Evolutionary conservation across 2,329 filamentous ascomycete genomes (phyloP).

Genomic region (Didymella sp.): DNA sequence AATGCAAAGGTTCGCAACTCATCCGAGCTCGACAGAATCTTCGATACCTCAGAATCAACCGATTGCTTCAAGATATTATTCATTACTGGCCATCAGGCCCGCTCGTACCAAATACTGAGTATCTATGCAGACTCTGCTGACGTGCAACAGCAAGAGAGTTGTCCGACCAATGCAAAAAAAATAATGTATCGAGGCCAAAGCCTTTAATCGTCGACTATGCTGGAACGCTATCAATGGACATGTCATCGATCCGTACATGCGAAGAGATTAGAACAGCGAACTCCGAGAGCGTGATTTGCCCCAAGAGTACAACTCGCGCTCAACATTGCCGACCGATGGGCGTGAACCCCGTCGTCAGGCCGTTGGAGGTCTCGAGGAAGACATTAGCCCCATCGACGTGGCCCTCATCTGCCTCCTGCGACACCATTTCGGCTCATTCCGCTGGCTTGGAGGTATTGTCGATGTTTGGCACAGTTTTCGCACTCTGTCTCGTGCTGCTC

Average conservation of each 20-base stretch:
- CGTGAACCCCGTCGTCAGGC: not conserved
- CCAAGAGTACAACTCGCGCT: not conserved
- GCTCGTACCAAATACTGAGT: not conserved
- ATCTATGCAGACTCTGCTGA: not conserved
- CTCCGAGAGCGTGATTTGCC: not conserved
- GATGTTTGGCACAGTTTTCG: conserved; percentile 17
- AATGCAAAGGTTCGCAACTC: not conserved
- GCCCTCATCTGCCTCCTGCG: not conserved
- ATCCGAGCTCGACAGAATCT: not conserved
- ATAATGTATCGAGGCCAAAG: not conserved
- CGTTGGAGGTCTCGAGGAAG: not conserved
- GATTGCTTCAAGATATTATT: not conserved
- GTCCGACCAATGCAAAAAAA: not conserved
- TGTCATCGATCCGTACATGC: not conserved
- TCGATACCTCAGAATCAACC: not conserved
- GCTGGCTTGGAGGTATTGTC: conserved; percentile 2
- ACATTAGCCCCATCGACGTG: not conserved
- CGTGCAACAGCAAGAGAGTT: not conserved
- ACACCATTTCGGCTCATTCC: not conserved
- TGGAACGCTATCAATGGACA: not conserved
- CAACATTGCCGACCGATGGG: not conserved
- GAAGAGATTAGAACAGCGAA: not conserved
- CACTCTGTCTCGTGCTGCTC: conserved; percentile 56
- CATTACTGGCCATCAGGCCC: not conserved
- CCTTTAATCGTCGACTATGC: not conserved